These are phyloP conservation scores for Zhuliangozyma parablackwelliae DNA, from an alignment of 1,139 yeast species.

Conservation along the genomic window DNA sequence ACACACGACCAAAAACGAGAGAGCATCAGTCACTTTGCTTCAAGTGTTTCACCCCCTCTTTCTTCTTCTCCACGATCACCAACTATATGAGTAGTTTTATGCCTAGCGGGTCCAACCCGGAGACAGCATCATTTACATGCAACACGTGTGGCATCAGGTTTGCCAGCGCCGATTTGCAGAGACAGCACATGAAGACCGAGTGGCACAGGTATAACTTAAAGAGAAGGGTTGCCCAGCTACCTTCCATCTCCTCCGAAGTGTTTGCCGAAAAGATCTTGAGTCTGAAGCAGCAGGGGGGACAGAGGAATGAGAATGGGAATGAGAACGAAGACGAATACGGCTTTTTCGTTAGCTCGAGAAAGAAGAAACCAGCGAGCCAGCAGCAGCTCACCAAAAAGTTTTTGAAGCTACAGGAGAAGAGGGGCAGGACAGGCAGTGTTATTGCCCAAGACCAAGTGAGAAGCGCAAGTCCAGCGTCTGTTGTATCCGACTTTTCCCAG, in stretches of 20 bases:
- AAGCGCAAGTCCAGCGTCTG: slow-evolving; percentile 51
- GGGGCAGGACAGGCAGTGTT: slow-evolving; percentile 9
- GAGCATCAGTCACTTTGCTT: no score
- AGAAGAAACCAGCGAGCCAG: slow-evolving; percentile 13
- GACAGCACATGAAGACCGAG: slow-evolving; percentile 91
- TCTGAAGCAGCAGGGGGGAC: slow-evolving; percentile 15
- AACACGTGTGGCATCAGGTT: slow-evolving; percentile 83
- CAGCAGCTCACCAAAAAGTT: slow-evolving; percentile 20
- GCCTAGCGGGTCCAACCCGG: slow-evolving; percentile 34
- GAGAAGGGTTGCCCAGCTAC: slow-evolving; percentile 81
- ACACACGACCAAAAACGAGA: no score
- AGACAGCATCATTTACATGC: slow-evolving; percentile 58
- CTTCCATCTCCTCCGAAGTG: slow-evolving; percentile 73
- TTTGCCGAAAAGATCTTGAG: slow-evolving; percentile 70
- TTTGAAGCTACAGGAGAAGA: slow-evolving; percentile 11
- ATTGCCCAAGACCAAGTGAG: slow-evolving; percentile 15
- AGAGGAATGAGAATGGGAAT: slow-evolving; percentile 18
- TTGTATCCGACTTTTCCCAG: slow-evolving; percentile 55
- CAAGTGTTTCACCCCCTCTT: neutral
- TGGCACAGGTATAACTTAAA: slow-evolving; percentile 94
- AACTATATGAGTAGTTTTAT: slow-evolving; percentile 17
- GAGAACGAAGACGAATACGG: slow-evolving; percentile 65
- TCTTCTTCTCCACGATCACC: neutral
- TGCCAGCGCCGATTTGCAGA: slow-evolving; percentile 72
- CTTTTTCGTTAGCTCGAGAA: slow-evolving; percentile 38